Percentiles rank a stretch among this genome's conserved stretches.
phyloP scores from a whole-genome alignment of 1,284 basidiomycete species.

The Calocybe gambosa region DNA sequence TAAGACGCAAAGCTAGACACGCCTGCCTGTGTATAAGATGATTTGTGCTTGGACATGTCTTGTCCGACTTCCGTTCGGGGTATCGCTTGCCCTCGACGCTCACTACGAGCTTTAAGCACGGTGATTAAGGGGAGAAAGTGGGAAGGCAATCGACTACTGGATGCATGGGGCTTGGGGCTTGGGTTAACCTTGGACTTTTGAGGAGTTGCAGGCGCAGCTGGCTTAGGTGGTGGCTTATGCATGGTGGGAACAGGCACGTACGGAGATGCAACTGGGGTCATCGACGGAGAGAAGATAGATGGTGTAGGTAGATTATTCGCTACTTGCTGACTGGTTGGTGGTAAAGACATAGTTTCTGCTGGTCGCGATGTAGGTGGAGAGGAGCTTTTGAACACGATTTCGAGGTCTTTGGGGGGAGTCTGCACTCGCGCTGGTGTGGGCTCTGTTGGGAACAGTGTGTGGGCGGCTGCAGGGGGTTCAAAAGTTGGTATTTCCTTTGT shows the following conservation, averaged over 20 bases:
- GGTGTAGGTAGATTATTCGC: neutral
- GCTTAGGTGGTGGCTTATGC: neutral
- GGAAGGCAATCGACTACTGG: neutral
- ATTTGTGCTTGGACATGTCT: constrained; percentile 3
- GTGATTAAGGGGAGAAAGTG: neutral
- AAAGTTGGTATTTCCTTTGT: neutral
- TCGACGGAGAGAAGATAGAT: neutral
- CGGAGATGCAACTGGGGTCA: neutral
- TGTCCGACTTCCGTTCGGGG: neutral
- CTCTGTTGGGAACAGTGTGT: neutral
- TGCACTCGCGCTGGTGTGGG: neutral
- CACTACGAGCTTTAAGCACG: neutral
- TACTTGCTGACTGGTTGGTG: neutral
- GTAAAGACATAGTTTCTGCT: neutral
- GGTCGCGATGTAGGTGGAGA: neutral
- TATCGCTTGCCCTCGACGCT: neutral
- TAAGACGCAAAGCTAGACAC: constrained; percentile 13
- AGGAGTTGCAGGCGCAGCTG: neutral
- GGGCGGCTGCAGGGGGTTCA: neutral
- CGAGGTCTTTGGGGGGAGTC: neutral
- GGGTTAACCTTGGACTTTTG: neutral
- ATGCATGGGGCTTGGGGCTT: neutral
- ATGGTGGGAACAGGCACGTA: neutral
- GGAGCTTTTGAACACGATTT: too few species aligned
- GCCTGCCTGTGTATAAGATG: constrained; percentile 10